A percentile compares a stretch with the other conserved stretches of the same genome.
These are phyloP conservation scores for Rhamnella rubrinervis DNA, from an alignment of 331 rosid species.

Conservation along the genomic window DNA sequence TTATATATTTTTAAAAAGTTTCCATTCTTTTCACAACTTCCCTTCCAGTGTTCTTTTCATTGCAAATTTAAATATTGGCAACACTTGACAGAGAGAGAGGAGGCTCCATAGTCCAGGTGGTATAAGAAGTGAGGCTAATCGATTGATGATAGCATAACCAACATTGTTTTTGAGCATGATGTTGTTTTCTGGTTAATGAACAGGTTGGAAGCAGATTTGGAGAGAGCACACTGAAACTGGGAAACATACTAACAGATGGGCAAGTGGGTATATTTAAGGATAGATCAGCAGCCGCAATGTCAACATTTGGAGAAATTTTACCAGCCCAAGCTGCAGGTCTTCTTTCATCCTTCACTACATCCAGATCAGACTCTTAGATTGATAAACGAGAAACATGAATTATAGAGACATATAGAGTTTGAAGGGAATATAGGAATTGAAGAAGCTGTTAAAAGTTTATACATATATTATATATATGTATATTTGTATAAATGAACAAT, in stretches of 20 bases:
- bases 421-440: too few relatives aligned
- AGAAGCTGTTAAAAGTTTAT: too few relatives aligned
- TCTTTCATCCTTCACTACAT: conserved; percentile 82
- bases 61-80: too few relatives aligned
- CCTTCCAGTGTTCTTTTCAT: too few relatives aligned
- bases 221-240: conserved; percentile 87
- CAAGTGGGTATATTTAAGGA: conserved; percentile 93
- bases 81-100: too few relatives aligned
- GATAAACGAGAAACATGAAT: neutral
- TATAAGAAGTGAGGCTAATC: neutral
- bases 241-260: conserved; percentile 80
- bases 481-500: too few relatives aligned
- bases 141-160: conserved; percentile 10
- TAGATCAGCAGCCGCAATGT: conserved; percentile 86
- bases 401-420: too few relatives aligned
- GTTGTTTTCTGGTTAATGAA: conserved; percentile 9
- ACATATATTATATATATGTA: too few relatives aligned
- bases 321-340: conserved; percentile 94
- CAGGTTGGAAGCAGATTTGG: conserved; percentile 91
- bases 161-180: conserved; percentile 2
- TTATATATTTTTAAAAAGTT: neutral
- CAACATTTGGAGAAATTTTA: conserved; percentile 84
- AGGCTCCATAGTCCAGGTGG: too few relatives aligned
- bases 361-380: conserved; percentile 74
- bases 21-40: neutral